phyloP scores from a whole-genome alignment of 1,139 yeast species.

The Lipomyces yarrowii region DNA sequence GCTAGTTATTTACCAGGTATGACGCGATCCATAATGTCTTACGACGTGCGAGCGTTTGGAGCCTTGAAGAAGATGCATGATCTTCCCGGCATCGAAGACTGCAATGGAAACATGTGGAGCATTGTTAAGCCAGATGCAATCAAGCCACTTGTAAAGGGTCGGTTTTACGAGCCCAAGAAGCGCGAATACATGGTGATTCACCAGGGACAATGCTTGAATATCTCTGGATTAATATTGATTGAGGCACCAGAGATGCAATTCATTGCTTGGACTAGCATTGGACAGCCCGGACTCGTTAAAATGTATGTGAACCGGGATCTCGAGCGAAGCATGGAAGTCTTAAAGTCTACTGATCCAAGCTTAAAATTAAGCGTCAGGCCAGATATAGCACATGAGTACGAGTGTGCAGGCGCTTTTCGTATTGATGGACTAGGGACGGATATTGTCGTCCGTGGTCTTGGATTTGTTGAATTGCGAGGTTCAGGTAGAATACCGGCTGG shows the following conservation, averaged over 20 bases:
- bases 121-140: conserved; percentile 42
- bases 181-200: conserved; percentile 48
- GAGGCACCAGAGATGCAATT: conserved; percentile 51
- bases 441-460: conserved; percentile 67
- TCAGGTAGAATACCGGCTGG: conserved; percentile 55
- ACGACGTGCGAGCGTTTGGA: conserved; percentile 41
- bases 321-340: conserved; percentile 40
- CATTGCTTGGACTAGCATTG: conserved; percentile 43
- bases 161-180: conserved; percentile 43
- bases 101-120: conserved; percentile 44
- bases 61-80: conserved; percentile 45
- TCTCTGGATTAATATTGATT: conserved; percentile 65
- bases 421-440: conserved; percentile 59
- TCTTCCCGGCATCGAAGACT: conserved; percentile 58
- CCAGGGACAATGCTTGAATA: conserved; percentile 52
- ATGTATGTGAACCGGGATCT: conserved; percentile 28
- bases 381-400: conserved; percentile 3
- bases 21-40: conserved; percentile 53
- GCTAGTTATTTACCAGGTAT: conserved; percentile 58
- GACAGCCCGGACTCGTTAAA: conserved; percentile 42
- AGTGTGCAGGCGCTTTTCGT: conserved; percentile 6
- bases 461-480: conserved; percentile 64
- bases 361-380: not conserved
- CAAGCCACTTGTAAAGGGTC: conserved; percentile 48
- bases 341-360: conserved; percentile 9